A percentile compares a stretch with the other conserved stretches of the same genome.
phyloP scores from a whole-genome alignment of 768 basidiomycete species.

The Trametopsis cervina region DNA sequence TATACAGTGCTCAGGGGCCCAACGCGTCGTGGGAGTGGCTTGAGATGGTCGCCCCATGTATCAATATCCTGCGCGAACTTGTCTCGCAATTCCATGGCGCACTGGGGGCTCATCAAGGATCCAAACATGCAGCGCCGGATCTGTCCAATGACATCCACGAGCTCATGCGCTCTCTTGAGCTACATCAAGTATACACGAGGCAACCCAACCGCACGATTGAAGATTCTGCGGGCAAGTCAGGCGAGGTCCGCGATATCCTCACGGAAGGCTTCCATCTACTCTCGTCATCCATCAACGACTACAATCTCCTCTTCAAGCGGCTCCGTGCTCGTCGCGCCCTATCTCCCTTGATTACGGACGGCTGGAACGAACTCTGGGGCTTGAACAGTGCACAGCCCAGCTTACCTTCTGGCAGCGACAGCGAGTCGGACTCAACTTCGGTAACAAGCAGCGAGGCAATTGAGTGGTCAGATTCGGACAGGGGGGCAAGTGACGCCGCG shows the following conservation, averaged over 20 bases:
- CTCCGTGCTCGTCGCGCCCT: conserved; percentile 15
- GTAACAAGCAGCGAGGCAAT: no score
- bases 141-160: conserved; percentile 24
- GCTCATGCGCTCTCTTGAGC: conserved; percentile 18
- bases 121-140: conserved; percentile 23
- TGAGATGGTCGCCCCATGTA: conserved; percentile 23
- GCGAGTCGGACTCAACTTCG: no score
- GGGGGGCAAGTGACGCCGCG: no score
- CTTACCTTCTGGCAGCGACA: no score
- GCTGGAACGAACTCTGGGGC: no score
- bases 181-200: conserved; percentile 18
- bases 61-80: conserved; percentile 21
- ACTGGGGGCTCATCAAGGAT: conserved; percentile 26
- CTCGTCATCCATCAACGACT: conserved; percentile 18
- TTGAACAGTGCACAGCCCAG: no score
- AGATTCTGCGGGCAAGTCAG: conserved; percentile 15
- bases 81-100: conserved; percentile 18
- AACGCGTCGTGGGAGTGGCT: conserved; percentile 32
- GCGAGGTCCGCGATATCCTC: conserved; percentile 14
- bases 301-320: conserved; percentile 18
- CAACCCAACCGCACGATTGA: conserved; percentile 16
- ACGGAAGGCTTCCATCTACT: conserved; percentile 17
- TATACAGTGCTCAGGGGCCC: conserved; percentile 28
- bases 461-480: no score
- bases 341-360: conserved; percentile 4